These are phyloP conservation scores for Coemansia sp. DNA, from an alignment of 192 early-diverging fungal species.

Conservation along the genomic window DNA sequence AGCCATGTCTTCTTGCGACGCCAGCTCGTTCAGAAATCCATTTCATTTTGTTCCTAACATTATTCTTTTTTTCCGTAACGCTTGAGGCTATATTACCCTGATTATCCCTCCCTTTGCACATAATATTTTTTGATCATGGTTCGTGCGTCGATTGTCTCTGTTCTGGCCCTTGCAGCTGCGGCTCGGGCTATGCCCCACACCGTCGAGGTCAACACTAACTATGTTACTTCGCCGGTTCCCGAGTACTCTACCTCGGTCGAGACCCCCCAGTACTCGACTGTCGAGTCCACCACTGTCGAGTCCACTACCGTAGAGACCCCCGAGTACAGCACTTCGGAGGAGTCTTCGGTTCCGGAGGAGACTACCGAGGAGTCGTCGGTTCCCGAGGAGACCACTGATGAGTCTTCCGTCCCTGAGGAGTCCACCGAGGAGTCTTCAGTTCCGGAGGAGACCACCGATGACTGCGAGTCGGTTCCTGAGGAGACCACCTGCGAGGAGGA, in stretches of 20 bases:
- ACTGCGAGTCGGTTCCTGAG: constrained; percentile 4
- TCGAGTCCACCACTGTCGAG: constrained; percentile 11
- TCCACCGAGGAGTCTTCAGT: constrained; percentile 8
- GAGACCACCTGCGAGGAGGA: constrained; percentile 9
- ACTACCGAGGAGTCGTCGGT: not conserved
- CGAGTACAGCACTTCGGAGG: not conserved
- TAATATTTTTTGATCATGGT: constrained; percentile 6
- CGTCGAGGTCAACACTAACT: constrained; percentile 42
- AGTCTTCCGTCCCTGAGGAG: constrained; percentile 9
- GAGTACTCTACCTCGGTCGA: constrained; percentile 11
- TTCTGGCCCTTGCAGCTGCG: constrained; percentile 44
- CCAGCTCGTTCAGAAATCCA: not conserved
- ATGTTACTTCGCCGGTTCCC: constrained; percentile 24
- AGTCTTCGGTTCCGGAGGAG: constrained; percentile 10
- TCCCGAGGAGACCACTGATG: not conserved
- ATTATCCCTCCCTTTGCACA: constrained; percentile 3
- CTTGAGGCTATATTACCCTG: not conserved
- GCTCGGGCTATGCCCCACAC: constrained; percentile 38
- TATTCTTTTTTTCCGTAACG: not conserved
- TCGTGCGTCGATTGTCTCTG: constrained; percentile 39
- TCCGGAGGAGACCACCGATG: constrained; percentile 10
- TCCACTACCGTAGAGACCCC: constrained; percentile 5
- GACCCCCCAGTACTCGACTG: not conserved
- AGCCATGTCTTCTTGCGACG: not conserved
- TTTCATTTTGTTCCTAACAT: not conserved